Base-by-base conservation (phyloP, 2,329 filamentous ascomycete species). In the Aspergillus sergii region DNA sequence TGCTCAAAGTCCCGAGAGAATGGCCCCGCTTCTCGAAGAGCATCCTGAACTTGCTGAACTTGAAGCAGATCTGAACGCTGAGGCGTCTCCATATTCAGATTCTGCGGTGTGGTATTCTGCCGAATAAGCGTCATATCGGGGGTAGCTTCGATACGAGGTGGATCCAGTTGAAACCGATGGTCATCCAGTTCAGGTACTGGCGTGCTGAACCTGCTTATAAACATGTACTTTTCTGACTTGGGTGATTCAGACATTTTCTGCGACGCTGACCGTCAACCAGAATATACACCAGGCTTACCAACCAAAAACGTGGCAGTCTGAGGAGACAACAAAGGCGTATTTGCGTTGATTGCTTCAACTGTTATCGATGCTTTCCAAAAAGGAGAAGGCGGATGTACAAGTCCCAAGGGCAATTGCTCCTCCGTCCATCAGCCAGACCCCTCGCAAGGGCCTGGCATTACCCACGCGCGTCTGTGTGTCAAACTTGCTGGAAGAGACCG, bases 1-100 rank as follows among this genome's bases (percentile, higher is more conserved):
- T 95, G 88, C 76, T 97, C 94, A 69, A 96, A 96, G 75, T 97
- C 93, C 61, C 92, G 88, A 45, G 91, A 84, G 66, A 80, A 81
- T n/a, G 81, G 79, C n/a, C 77, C 76, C 16, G 69, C 70, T 53
- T 79, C 77, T 30, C 73, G 72, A 26, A 85, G 75, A 3, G 78
- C 79, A 67, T 83, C 80, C 62, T 83, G 81, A 61, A 83, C 73
- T 59, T 81, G 76, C 62, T 83, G 81, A 61, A 83, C 73, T 59
- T 81, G 76, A 16, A 84, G 78, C 41, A 84, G 67, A 58, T 79
- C 77, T 16, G 82, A 78, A 34, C 81, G 79, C 45, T 83, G 83
- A 12, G 84, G 77, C 39, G 81, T 80, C 60, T 82, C 81, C n/a
- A 79, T 77, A 66, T 82, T 79, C 66, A 79, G 72, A 53, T 82